These are phyloP conservation scores for Trichoderma sp. DNA, from an alignment of 2,329 filamentous ascomycete species.

Conservation along the genomic window DNA sequence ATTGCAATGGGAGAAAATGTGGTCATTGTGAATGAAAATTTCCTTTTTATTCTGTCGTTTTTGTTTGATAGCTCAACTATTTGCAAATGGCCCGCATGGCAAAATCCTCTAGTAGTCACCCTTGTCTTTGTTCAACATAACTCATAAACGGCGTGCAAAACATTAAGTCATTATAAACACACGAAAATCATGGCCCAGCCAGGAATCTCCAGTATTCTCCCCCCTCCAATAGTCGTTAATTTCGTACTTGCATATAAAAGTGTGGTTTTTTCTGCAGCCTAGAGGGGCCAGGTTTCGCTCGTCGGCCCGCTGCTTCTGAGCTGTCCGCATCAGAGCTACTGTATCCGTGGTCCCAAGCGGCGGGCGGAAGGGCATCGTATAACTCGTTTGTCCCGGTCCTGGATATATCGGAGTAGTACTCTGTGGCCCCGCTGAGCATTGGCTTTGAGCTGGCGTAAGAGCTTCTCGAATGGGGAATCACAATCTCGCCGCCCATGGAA, in stretches of 20 bases:
- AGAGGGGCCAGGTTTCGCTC: not conserved
- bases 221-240: not conserved
- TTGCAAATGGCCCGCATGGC: slow-evolving; percentile 15
- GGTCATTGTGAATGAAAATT: not conserved
- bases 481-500: not conserved
- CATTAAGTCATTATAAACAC: slow-evolving; percentile 12
- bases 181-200: not conserved
- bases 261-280: slow-evolving; percentile 16
- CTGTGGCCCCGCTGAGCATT: not conserved
- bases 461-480: slow-evolving; percentile 5
- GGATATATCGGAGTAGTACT: slow-evolving; percentile 13
- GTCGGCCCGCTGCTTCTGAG: not conserved
- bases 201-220: not conserved
- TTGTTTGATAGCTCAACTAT: not conserved
- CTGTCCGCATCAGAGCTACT: slow-evolving; percentile 18
- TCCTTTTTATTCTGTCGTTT: not conserved
- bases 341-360: slow-evolving; percentile 10
- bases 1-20: not conserved
- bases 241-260: slow-evolving; percentile 1
- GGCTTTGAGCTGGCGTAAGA: slow-evolving; percentile 9
- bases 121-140: slow-evolving; percentile 1
- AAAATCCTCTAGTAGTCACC: not conserved
- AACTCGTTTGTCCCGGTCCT: not conserved
- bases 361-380: not conserved
- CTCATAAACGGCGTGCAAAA: slow-evolving; percentile 17